Conservation (phyloP, 1,284 basidiomycete genomes). For the Grifola frondosa region DNA sequence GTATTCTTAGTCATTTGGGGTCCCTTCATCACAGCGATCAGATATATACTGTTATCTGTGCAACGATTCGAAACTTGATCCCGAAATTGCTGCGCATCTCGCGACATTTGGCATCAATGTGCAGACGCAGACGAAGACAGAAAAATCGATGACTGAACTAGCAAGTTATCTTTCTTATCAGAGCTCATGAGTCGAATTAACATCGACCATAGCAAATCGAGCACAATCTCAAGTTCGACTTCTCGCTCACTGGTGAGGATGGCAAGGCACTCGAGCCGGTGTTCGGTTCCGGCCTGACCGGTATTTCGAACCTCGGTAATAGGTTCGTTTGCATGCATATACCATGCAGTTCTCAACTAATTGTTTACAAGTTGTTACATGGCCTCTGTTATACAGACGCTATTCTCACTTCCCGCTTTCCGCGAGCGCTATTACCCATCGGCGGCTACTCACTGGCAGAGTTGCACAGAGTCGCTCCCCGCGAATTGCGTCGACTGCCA, state of each 20-base stretch:
- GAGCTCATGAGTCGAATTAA: neutral
- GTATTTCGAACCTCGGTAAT: constrained; percentile 92
- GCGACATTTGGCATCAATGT: constrained; percentile 88
- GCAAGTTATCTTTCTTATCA: constrained; percentile 40
- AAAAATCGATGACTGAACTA: constrained; percentile 96
- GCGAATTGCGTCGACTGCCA: constrained; percentile 93
- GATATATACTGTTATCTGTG: constrained; percentile 96
- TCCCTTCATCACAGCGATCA: constrained; percentile 26
- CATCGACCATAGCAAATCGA: constrained; percentile 80
- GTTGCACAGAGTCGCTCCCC: constrained; percentile 71
- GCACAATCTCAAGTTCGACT: constrained; percentile 95
- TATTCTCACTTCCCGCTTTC: constrained; percentile 85
- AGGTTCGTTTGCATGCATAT: constrained; percentile 46
- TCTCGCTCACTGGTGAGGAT: constrained; percentile 89
- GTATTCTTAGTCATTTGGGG: neutral
- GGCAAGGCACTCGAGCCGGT: constrained; percentile 87
- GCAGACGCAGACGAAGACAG: constrained; percentile 83
- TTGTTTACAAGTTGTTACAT: constrained; percentile 81
- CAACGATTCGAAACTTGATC: constrained; percentile 85
- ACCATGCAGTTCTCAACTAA: neutral
- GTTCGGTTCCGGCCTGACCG: constrained; percentile 88
- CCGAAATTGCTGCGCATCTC: constrained; percentile 76
- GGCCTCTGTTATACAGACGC: constrained; percentile 87
- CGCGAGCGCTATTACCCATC: constrained; percentile 68
- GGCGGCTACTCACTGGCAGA: constrained; percentile 56